A percentile compares a stretch with the other conserved stretches of the same genome.
Conservation (phyloP, 139 green algal species). For the Chlorella sp. region DNA sequence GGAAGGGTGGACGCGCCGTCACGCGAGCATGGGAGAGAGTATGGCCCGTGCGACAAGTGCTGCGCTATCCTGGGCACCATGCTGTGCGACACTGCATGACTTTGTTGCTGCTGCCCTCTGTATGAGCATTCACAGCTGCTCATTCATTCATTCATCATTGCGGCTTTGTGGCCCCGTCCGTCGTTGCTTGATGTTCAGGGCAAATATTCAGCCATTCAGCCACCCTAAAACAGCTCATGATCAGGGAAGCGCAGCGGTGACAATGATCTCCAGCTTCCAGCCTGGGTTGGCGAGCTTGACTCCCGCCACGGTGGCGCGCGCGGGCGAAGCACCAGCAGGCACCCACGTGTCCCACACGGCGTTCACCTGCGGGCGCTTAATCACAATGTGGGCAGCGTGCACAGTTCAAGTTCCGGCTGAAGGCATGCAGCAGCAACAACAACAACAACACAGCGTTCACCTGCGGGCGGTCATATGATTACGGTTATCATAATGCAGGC, state of each 20-base stretch:
- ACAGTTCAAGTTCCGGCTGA: no score
- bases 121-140: no score
- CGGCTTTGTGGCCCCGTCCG: no score
- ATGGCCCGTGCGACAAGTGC: constrained; percentile 36
- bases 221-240: not conserved
- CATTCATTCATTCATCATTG: no score
- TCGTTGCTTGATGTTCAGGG: not conserved
- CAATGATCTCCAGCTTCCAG: constrained; percentile 27
- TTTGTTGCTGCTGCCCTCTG: no score
- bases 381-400: no score
- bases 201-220: not conserved
- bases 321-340: constrained; percentile 9
- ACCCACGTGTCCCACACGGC: constrained; percentile 26
- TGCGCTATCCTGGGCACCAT: constrained; percentile 27
- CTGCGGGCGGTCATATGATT: no score
- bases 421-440: no score
- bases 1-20: not conserved
- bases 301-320: constrained; percentile 18
- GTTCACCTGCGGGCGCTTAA: no score
- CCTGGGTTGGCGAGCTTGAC: constrained; percentile 22
- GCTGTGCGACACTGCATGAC: constrained; percentile 17
- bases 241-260: constrained; percentile 6
- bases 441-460: no score
- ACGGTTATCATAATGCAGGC: no score
- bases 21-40: constrained; percentile 19